phyloP scores from a whole-genome alignment of 768 basidiomycete species.

The Trametes cinnabarina region DNA sequence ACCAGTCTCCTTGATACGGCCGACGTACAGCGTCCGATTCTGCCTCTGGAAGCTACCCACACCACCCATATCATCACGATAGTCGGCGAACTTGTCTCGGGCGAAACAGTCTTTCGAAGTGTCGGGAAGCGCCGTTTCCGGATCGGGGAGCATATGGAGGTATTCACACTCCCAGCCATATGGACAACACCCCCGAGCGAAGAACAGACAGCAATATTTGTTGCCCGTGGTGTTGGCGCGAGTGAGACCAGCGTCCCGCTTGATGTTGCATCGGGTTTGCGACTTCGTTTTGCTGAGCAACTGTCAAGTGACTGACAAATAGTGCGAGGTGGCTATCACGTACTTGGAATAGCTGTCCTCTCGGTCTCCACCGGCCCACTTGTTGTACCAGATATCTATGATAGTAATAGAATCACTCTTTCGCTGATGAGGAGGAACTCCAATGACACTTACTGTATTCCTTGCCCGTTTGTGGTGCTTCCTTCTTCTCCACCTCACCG shows the following conservation, averaged over 20 bases:
- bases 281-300: slow-evolving; percentile 82
- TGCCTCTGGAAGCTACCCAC: slow-evolving; percentile 94
- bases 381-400: slow-evolving; percentile 96
- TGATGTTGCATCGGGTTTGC: slow-evolving; percentile 87
- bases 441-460: slow-evolving; percentile 80
- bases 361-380: slow-evolving; percentile 99
- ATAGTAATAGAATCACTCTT: slow-evolving; percentile 9
- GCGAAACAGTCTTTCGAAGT: slow-evolving; percentile 96
- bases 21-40: slow-evolving; percentile 93
- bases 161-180: slow-evolving; percentile 99
- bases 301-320: neutral
- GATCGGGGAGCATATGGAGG: slow-evolving; percentile 83
- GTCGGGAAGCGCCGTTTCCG: slow-evolving; percentile 70
- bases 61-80: slow-evolving; percentile 99
- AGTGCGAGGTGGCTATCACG: slow-evolving; percentile 28
- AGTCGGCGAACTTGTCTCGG: slow-evolving; percentile 94
- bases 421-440: neutral
- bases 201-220: slow-evolving; percentile 94
- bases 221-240: slow-evolving; percentile 92
- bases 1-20: slow-evolving; percentile 90
- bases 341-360: slow-evolving; percentile 96
- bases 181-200: slow-evolving; percentile 93
- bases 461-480: slow-evolving; percentile 88
- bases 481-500: slow-evolving; percentile 86
- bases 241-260: slow-evolving; percentile 87